Base-by-base conservation (phyloP, 2,329 filamentous ascomycete species). In the Zelopaecilomyces penicillatus region DNA sequence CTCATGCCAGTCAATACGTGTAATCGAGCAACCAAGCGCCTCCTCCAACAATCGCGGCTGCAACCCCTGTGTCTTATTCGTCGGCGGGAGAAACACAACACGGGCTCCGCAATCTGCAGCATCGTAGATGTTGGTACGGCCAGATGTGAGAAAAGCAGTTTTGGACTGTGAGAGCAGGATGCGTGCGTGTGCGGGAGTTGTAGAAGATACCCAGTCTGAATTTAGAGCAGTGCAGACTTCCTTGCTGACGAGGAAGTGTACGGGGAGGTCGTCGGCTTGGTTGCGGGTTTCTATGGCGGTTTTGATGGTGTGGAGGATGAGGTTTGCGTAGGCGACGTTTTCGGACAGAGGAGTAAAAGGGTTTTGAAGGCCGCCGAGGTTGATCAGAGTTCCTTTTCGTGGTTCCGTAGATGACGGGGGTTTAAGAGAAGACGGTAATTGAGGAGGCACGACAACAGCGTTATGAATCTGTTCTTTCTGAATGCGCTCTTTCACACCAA, bases 311-410 rank as follows among this genome's bases (percentile, higher is more conserved):
- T 19, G 19, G 19, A 19, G 19, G 19, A 19, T 19, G 19, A 19
- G 19, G 19, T 19, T 19, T 19, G 44, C 39, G 26, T 45, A 45
- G 6, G 33, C 39, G 6, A 45, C n/a, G 10, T 41, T 42, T 4
- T 45, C 44, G n/a, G 37, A 30, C 3, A 31, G 32, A 9, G 44
- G 38, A 33, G 42, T 42, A 0, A 45, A 33, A 28, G 44, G 44
- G 30, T 45, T 45, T 26, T 42, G 33, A 38, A 45, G 32, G 6
- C 44, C 44, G 41, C 44, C 44, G 19, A 45, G 42, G 6, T 45
- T 45, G 39, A 45, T 38, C 30, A 45, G 28, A 5, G 42, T 28
- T 6, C 38, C 30, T n/a, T 42, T 34, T 9, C 9, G 28, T 4
- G 34, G 44, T 11, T 27, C 26, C 8, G 7, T 4, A 29, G 19